Evolutionary conservation across 176 grass and related monocot species (phyloP).

Genomic region (Bothriochloa decipiens): DNA sequence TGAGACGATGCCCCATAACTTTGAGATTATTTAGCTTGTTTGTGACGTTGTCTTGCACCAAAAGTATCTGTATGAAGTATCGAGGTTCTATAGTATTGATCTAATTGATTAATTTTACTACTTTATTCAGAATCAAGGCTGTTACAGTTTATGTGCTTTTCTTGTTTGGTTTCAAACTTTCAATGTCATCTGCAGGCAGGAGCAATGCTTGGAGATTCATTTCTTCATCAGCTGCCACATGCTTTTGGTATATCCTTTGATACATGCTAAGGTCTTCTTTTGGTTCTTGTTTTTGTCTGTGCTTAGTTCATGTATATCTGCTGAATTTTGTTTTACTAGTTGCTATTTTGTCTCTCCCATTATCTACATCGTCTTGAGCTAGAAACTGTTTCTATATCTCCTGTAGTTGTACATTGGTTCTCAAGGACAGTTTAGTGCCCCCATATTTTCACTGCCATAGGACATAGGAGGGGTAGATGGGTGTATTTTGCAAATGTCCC

Average conservation of each 20-base stretch:
- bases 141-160: conserved; percentile 27
- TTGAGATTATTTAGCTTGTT: neutral
- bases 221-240: conserved; percentile 98
- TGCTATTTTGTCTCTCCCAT: neutral
- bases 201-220: conserved; percentile 99
- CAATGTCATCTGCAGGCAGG: conserved; percentile 69
- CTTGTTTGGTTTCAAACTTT: conserved; percentile 33
- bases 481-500: neutral
- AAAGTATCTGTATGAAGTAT: neutral
- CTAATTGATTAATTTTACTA: neutral
- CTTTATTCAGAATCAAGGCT: neutral
- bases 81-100: neutral
- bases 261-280: conserved; percentile 12
- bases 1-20: neutral
- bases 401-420: neutral
- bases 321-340: neutral
- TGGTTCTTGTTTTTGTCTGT: conserved; percentile 21
- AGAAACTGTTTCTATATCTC: conserved; percentile 21
- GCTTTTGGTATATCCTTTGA: conserved; percentile 81
- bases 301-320: conserved; percentile 8
- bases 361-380: conserved; percentile 3
- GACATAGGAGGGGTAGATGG: neutral
- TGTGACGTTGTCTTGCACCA: neutral
- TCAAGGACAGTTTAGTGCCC: neutral
- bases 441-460: conserved; percentile 1